Base-by-base conservation (phyloP, 495 filamentous ascomycete genomes). In the Antarctomyces pellizariae region DNA sequence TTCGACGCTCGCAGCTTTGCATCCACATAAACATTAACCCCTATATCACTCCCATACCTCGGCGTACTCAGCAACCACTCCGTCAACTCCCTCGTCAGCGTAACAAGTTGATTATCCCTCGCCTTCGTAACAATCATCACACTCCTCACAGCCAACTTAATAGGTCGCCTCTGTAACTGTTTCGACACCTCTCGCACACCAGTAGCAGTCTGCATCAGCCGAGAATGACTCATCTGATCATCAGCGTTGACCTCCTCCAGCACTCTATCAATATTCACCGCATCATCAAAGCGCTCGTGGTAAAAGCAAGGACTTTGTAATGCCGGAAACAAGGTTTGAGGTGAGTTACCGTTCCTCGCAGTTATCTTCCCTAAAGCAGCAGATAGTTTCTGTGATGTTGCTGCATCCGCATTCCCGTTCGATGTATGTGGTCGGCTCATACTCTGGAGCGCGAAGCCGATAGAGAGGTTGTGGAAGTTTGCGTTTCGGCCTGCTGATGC, bases 91-190 rank as follows among this genome's bases (percentile, higher is more conserved):
- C 79, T 67, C 1, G 86, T 97, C 39, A 91, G 54, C 33, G 65
- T 57, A 7, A 95, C 78, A 19, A 97, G 54, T 22, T 70, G 64
- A 39, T 91, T 91, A 46, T 97, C 89, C 24, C 78, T 63, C 13
- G 89, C 82, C 49, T 95, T 97, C 31, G 89, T 97, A 16, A 97
- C 66, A 36, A 97, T 82, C 79, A 97, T 90, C 31, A 97, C 65
- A 45, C 71, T 91, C 32, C 62, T 63, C 18, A 93, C 82, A 1
- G 76, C 80, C 26, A 78, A 67, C 45, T 72, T 79, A 49, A 93
- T 77, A 8, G 82, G 80, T 16, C 75, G 59, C 22, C 84, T 66
- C 48, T 86, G 79, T 25, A 97, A 56, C 48, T 93, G 86, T 46
- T 82, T 79, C 2, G 82, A 84, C 2, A 95, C 82, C 45, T 97